Base-by-base conservation (phyloP, 345 rosid species). In the Salix dunnii region DNA sequence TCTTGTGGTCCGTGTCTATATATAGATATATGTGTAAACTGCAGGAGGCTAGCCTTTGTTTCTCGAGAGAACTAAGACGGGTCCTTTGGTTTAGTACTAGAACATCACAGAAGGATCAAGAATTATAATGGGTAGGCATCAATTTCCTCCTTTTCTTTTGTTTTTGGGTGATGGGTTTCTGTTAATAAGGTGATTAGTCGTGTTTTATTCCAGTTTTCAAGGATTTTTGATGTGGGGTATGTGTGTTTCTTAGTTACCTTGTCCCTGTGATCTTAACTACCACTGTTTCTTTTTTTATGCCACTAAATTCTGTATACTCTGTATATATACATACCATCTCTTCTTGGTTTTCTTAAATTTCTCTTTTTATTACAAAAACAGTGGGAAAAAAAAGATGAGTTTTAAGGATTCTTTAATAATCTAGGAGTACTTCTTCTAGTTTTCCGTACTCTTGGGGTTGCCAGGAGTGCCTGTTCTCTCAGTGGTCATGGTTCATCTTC, bases 41-140 rank as follows among this genome's bases (percentile, higher is more conserved):
- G 81, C 72, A 77, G 74, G 49, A 69, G 79, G 71, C 38, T 74
- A 78, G 79, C 78, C 82, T 63, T 28, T 76, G 30, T 71, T 65
- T 84, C 2, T 75, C 74, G 75, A 75, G 78, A 83, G 81, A 65
- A 77, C 62, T 78, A 53, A 85, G 73, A 64, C 46, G 74, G 61
- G 14, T 23, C 9, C 28, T 3, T 3, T 58, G 6, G 31, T 7
- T 76, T n/a, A 49, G 69, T 74, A 35, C 78, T 73, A 42, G 73
- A 46, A 76, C 79, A 74, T 68, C 77, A 46, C 75, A 8, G 25
- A 76, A 68, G 70, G 60, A 51, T 78, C 84, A 51, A 74, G 70
- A 82, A 63, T 78, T 71, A 40, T 73, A 81, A 89, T 86, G 95
- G 91, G 97, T 89, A 82, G 53, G 86, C 85, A 36, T 71, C 48